These are phyloP conservation scores for Castanea crenata DNA, from an alignment of 306 rosid genomes.

Conservation along the genomic window DNA sequence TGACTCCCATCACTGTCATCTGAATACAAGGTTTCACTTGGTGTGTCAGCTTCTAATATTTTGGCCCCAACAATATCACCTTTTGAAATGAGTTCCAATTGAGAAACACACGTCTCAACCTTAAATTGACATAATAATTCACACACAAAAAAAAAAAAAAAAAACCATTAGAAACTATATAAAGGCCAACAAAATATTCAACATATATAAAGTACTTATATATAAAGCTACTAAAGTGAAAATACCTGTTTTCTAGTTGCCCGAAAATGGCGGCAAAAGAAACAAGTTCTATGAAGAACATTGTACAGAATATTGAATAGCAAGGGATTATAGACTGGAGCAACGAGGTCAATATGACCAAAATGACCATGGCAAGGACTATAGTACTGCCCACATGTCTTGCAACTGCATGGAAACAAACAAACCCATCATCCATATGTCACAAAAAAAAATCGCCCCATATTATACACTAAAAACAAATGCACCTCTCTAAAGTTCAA, in stretches of 20 bases:
- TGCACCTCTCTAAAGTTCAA: background rate
- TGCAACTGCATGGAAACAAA: slow-evolving; percentile 62
- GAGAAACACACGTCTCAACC: slow-evolving; percentile 56
- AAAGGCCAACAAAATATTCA: slow-evolving; percentile 1
- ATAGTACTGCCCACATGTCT: slow-evolving; percentile 57
- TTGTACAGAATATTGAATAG: slow-evolving; percentile 54
- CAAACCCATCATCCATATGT: slow-evolving; percentile 14
- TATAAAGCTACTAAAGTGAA: background rate
- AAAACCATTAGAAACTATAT: background rate
- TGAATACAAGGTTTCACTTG: slow-evolving; percentile 19
- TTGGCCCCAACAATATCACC: slow-evolving; percentile 65
- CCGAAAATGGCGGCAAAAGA: slow-evolving; percentile 57
- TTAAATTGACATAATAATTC: slow-evolving; percentile 25
- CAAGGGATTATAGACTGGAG: slow-evolving; percentile 73
- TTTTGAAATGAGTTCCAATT: slow-evolving; percentile 59
- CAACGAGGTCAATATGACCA: slow-evolving; percentile 79
- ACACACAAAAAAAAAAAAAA: background rate
- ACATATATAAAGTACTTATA: background rate
- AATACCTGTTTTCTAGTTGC: slow-evolving; percentile 44
- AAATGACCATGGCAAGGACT: slow-evolving; percentile 73
- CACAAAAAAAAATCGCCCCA: background rate
- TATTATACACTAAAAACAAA: background rate
- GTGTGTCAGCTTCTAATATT: slow-evolving; percentile 33
- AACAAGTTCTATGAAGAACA: slow-evolving; percentile 56
- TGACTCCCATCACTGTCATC: slow-evolving; percentile 24